A percentile compares a stretch with the other conserved stretches of the same genome.
Conservation (phyloP, 2,329 filamentous ascomycete species). For the Sphaerulina musiva region DNA sequence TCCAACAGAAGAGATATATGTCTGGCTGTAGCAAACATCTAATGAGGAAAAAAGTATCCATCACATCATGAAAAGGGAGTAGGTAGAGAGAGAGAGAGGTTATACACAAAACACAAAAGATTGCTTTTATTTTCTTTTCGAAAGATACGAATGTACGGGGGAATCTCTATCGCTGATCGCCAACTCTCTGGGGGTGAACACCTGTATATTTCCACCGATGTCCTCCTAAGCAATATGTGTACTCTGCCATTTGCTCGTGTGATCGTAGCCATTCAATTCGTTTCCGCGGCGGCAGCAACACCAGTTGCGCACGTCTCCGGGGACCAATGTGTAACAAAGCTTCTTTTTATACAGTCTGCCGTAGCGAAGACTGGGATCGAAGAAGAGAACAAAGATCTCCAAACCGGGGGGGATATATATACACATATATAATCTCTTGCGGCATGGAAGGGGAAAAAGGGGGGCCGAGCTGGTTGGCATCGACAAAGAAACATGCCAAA, state of each 20-base stretch:
- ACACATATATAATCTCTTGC: neutral
- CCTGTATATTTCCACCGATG: conserved; percentile 1
- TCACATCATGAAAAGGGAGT: too few species aligned
- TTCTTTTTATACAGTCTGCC: conserved; percentile 3
- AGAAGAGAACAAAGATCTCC: conserved; percentile 2
- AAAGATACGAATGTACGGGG: conserved; percentile 1
- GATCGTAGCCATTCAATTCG: conserved; percentile 10
- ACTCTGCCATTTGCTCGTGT: conserved; percentile 10
- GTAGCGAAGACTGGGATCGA: neutral
- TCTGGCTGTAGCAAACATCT: too few species aligned
- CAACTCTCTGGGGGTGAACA: neutral
- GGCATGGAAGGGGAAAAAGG: neutral
- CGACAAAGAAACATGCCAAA: conserved; percentile 21
- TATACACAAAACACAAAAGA: too few species aligned
- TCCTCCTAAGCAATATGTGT: conserved; percentile 2
- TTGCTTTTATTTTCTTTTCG: neutral
- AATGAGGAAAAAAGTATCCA: too few species aligned
- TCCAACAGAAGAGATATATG: too few species aligned
- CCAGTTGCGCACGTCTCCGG: conserved; percentile 12
- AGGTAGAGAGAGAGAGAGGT: too few species aligned
- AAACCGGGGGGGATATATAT: neutral
- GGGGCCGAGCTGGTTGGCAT: neutral
- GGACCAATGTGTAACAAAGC: conserved; percentile 4
- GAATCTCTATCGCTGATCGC: conserved; percentile 2
- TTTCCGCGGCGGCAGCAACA: conserved; percentile 14